phyloP scores from a whole-genome alignment of 2,329 filamentous ascomycete genomes.

The Didymella lethalis region DNA sequence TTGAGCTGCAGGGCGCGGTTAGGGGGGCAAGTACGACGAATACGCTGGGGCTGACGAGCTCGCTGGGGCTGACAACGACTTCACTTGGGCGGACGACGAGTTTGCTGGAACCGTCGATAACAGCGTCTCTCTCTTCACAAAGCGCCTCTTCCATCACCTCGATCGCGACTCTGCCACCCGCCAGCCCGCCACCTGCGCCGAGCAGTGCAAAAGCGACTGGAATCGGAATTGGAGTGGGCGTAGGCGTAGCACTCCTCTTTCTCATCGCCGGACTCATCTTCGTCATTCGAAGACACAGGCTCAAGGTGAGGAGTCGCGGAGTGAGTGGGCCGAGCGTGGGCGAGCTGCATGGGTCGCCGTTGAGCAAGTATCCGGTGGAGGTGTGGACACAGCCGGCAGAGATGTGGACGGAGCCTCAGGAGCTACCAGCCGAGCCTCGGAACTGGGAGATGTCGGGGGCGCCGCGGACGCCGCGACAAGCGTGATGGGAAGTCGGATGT shows the following conservation, averaged over 20 bases:
- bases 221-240: neutral
- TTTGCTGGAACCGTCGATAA: neutral
- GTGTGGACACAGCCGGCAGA: conserved; percentile 8
- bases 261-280: neutral
- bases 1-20: conserved; percentile 10
- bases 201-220: neutral
- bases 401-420: conserved; percentile 7
- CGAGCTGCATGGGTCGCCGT: neutral
- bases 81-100: too few species aligned
- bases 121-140: neutral
- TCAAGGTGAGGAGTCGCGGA: neutral
- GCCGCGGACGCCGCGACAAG: too few species aligned
- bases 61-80: too few species aligned
- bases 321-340: neutral
- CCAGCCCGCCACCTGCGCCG: too few species aligned
- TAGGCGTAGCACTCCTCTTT: neutral
- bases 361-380: conserved; percentile 2
- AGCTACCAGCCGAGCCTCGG: neutral
- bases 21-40: neutral
- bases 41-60: too few species aligned
- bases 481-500: too few species aligned
- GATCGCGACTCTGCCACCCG: too few species aligned
- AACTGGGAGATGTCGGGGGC: too few species aligned
- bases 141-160: too few species aligned
- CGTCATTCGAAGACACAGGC: neutral